Base-by-base conservation (phyloP, 2,329 filamentous ascomycete species). In the Pyrenophora seminiperda region DNA sequence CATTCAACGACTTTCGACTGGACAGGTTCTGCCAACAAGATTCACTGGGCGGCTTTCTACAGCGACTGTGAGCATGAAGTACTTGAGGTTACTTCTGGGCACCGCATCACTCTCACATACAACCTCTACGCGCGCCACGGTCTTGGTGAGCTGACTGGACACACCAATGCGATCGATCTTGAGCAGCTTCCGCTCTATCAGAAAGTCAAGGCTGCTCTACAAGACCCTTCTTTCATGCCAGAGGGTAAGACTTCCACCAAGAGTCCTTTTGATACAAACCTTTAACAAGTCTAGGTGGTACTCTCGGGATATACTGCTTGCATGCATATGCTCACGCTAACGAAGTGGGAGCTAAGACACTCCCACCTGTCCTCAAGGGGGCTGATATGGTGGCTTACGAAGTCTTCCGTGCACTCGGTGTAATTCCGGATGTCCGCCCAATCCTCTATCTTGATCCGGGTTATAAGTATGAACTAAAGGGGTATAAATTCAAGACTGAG, bases 81-180 rank as follows among this genome's bases (percentile, higher is more conserved):
- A 1, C 58, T 76, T 0, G 73, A 78, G 11, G 76, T 86, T 5
- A 79, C 68, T 0, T 56, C 67, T 1, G 82, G 83, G 0, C 74
- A 85, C 48, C 78, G 81, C 0, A 53, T 86, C 13, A 58, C 58
- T 0, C 62, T 87, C 17, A 86, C 82, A 0, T 86, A 86, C 68
- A 85, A 85, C 32, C 47, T 87, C 1, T 83, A 76, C 53, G 66
- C 74, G 9, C 67, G 70, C 2, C 62, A 69, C 17, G 68, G 73
- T 4, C 61, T 68, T n/a, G 72, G 70, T 7, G 60, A 68, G 11
- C 62, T 69, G 5, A 59, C 56, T 41, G 65, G 53, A 7, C 42
- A 51, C 4, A 40, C 47, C 17, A 34, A 45, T 6, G 50, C 36
- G n/a, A 58, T 76, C 29, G 66, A 76, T 45, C 61, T 71, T 4